Conservation (phyloP, 2,329 filamentous ascomycete genomes). For the Apiospora saccharicola region DNA sequence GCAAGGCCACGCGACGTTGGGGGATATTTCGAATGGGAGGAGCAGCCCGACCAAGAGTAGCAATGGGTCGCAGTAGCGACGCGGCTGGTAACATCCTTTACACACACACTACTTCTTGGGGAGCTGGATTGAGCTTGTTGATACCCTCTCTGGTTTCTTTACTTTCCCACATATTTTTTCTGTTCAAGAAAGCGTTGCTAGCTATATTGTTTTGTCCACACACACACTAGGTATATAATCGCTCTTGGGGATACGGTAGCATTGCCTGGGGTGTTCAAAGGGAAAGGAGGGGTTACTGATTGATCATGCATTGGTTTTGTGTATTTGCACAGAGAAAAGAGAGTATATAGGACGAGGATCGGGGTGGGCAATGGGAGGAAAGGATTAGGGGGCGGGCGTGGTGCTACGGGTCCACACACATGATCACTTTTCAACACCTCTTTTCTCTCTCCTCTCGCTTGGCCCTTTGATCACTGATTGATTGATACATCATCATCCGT, state of each 20-base stretch:
- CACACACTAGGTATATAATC: conserved; percentile 17
- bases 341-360: conserved; percentile 7
- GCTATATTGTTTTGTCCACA: conserved; percentile 19
- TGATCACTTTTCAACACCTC: conserved; percentile 2
- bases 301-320: conserved; percentile 5
- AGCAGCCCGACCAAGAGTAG: conserved; percentile 40
- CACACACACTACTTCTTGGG: neutral
- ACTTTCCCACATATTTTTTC: neutral
- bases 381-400: neutral
- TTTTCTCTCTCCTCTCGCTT: neutral
- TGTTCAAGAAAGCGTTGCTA: conserved; percentile 22
- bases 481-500: neutral
- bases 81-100: neutral
- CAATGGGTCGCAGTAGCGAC: conserved; percentile 34
- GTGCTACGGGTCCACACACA: neutral
- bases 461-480: neutral
- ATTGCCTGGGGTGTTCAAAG: conserved; percentile 19
- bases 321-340: conserved; percentile 8
- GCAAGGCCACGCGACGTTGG: conserved; percentile 37
- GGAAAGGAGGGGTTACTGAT: conserved; percentile 10
- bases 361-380: neutral
- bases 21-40: conserved; percentile 41
- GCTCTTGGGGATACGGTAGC: conserved; percentile 17
- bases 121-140: conserved; percentile 19
- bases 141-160: conserved; percentile 20